Evolutionary conservation across 2,329 filamentous ascomycete genomes (phyloP), one percentile per base, ranked within the genome.

Genomic region (Trichoderma endophyticum): DNA sequence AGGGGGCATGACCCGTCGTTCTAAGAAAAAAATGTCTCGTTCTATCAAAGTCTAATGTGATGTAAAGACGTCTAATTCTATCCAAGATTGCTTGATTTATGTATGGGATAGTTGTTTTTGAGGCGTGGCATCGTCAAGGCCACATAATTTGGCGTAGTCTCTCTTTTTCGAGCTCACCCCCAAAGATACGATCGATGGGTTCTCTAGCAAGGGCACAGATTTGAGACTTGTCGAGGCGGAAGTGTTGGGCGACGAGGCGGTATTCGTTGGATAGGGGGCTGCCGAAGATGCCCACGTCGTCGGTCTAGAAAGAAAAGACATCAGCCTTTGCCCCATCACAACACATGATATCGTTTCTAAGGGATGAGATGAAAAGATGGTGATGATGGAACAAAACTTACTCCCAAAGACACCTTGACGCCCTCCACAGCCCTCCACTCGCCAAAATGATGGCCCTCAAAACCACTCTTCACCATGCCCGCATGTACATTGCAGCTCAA

Each of bases 261-360:
- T 95, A 95, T 79, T 97, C 93, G 75, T 94, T 90, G 0, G 92
- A 94, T 4, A 95, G 81, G 0, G 88, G 85, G 77, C 92, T 95
- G 64, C 90, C 91, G 77, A 96, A 96, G 26, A 96, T 89, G 2
- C 93, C 93, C 11, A 95, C 91, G 77, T 96, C 93, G 78, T 96
- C 93, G 1, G 93, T 96, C 92, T 94, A 36, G 14, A 14, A n/a
- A n/a, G n/a, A n/a, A n/a, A n/a, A n/a, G n/a, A n/a, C n/a, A n/a
- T n/a, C n/a, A n/a, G n/a, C n/a, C n/a, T n/a, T n/a, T n/a, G n/a
- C n/a, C n/a, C n/a, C n/a, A n/a, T n/a, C n/a, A n/a, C n/a, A n/a
- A n/a, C n/a, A n/a, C n/a, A n/a, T n/a, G n/a, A n/a, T n/a, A n/a
- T n/a, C n/a, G n/a, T n/a, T n/a, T n/a, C n/a, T n/a, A n/a, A n/a